Evolutionary conservation across 768 basidiomycete species (phyloP).

Genomic region (Auriscalpium microsporum): DNA sequence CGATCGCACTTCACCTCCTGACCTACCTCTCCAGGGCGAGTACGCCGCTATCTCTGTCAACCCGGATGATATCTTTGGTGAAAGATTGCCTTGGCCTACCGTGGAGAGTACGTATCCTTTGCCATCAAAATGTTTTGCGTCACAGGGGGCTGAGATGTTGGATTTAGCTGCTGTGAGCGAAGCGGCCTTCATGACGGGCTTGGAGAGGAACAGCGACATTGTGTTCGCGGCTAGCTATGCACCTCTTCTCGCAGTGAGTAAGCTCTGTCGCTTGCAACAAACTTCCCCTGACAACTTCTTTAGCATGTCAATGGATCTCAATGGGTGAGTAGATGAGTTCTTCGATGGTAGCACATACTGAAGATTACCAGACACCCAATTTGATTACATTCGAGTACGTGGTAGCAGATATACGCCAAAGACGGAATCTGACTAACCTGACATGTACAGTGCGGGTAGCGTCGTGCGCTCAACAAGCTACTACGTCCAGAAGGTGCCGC

Average conservation of each 20-base stretch:
- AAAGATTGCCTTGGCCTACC: conserved; percentile 48
- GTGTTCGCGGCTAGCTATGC: conserved; percentile 60
- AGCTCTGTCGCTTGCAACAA: neutral
- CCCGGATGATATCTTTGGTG: conserved; percentile 40
- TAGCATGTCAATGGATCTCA: conserved; percentile 46
- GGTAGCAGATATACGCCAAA: no score
- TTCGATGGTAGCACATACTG: neutral
- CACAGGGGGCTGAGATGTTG: no score
- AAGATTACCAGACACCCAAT: conserved; percentile 39
- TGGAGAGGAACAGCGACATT: conserved; percentile 53
- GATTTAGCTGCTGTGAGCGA: conserved; percentile 41
- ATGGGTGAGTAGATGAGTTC: conserved; percentile 34
- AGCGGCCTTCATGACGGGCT: conserved; percentile 62
- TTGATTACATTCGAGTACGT: conserved; percentile 54
- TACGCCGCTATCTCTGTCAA: conserved; percentile 56
- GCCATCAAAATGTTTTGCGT: no score
- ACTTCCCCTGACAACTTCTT: neutral
- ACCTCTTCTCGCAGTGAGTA: conserved; percentile 34
- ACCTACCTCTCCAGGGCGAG: conserved; percentile 35
- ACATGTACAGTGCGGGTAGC: conserved; percentile 32
- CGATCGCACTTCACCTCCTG: no score
- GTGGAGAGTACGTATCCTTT: conserved; percentile 34
- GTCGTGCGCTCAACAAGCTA: conserved; percentile 57
- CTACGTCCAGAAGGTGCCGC: conserved; percentile 49
- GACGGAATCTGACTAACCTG: neutral